A percentile compares a stretch with the other conserved stretches of the same genome.
These are phyloP conservation scores for Farysia itapuensis DNA, from an alignment of 1,284 basidiomycete species.

Conservation along the genomic window DNA sequence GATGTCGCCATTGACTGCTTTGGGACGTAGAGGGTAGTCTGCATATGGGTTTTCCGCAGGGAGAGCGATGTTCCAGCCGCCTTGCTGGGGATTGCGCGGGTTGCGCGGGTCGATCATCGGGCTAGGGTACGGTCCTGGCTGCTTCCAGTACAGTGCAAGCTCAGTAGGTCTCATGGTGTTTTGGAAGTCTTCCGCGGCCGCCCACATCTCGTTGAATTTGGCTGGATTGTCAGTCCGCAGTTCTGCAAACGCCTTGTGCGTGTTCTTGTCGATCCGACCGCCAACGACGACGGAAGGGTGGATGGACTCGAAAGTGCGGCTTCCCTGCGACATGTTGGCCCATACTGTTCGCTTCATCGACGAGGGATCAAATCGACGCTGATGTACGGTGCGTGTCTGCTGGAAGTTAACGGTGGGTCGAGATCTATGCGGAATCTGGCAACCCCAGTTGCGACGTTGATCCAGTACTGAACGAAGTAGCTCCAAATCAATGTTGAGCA, in stretches of 20 bases:
- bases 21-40: not conserved
- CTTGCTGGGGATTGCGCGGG: not conserved
- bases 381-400: conserved; percentile 5
- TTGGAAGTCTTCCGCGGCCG: conserved; percentile 16
- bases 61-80: conserved; percentile 1
- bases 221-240: conserved; percentile 6
- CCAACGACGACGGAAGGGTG: conserved; percentile 37
- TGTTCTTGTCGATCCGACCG: conserved; percentile 9
- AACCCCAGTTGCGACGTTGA: conserved; percentile 27
- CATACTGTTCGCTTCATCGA: conserved; percentile 22
- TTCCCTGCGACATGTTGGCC: conserved; percentile 13
- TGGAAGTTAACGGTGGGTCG: conserved; percentile 17
- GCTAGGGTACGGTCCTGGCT: conserved; percentile 13
- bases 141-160: conserved; percentile 13
- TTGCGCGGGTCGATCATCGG: not conserved
- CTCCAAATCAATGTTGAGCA: conserved; percentile 35
- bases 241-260: conserved; percentile 14
- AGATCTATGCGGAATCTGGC: conserved; percentile 33
- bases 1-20: not conserved
- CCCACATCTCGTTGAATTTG: conserved; percentile 19
- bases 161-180: conserved; percentile 16
- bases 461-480: conserved; percentile 26
- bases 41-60: not conserved
- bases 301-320: conserved; percentile 25
- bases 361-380: conserved; percentile 2